Evolutionary conservation across 495 filamentous ascomycete genomes (phyloP).

Genomic region (Bryoglossum gracile): DNA sequence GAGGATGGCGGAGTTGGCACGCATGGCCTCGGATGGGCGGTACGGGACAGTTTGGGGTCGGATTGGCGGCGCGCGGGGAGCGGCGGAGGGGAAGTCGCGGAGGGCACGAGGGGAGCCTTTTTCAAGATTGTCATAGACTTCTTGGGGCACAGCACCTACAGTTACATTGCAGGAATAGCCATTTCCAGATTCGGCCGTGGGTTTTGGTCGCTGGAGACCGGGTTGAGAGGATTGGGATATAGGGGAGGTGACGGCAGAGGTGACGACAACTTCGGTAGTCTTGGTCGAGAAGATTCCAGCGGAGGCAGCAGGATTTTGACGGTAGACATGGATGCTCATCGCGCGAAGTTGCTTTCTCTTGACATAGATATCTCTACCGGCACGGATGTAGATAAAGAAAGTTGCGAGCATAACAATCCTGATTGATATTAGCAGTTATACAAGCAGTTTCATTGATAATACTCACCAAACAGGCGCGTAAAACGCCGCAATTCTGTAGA

Average conservation of each 20-base stretch:
- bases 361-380: slow-evolving; percentile 62
- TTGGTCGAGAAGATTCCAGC: slow-evolving; percentile 47
- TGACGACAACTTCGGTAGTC: slow-evolving; percentile 50
- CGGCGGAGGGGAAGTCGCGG: background rate
- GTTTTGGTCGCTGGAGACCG: background rate
- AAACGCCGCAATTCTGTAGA: slow-evolving; percentile 68
- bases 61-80: background rate
- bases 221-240: background rate
- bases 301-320: slow-evolving; percentile 35
- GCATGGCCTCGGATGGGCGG: slow-evolving; percentile 8
- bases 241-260: slow-evolving; percentile 28
- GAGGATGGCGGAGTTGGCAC: slow-evolving; percentile 52
- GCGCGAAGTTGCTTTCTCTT: slow-evolving; percentile 42
- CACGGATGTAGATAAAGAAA: slow-evolving; percentile 64
- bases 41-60: background rate
- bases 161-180: background rate
- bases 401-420: slow-evolving; percentile 61
- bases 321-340: slow-evolving; percentile 34
- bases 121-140: background rate
- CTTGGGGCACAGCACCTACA: background rate
- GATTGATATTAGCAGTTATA: too few relatives aligned
- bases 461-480: slow-evolving; percentile 78
- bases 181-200: background rate
- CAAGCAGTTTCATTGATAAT: too few relatives aligned
- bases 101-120: background rate